phyloP scores from a whole-genome alignment of 208 protist species.

The Trypanosoma cruzi region DNA sequence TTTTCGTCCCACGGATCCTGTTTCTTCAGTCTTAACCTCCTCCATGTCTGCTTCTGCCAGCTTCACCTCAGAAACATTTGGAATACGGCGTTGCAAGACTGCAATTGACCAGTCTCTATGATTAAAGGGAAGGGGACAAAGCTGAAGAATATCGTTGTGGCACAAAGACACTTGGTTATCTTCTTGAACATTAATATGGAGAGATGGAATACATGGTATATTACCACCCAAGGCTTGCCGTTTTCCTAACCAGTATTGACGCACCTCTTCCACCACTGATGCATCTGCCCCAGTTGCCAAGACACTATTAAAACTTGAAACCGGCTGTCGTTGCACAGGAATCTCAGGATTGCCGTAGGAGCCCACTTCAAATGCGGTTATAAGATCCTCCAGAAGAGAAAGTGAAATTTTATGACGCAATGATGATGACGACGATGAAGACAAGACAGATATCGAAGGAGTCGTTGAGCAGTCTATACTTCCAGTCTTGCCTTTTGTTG shows the following conservation, averaged over 20 bases:
- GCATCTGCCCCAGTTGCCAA: slow-evolving; percentile 25
- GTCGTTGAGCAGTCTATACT: slow-evolving; percentile 24
- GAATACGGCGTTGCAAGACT: slow-evolving; percentile 33
- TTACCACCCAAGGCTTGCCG: slow-evolving; percentile 47
- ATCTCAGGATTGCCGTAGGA: slow-evolving; percentile 45
- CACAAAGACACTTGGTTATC: slow-evolving; percentile 63
- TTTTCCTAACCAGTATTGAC: slow-evolving; percentile 76
- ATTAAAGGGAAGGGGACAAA: slow-evolving; percentile 87
- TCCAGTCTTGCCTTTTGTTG: slow-evolving; percentile 50
- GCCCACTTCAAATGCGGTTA: slow-evolving; percentile 65
- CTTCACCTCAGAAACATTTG: not conserved
- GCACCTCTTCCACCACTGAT: slow-evolving; percentile 52
- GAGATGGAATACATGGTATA: slow-evolving; percentile 59
- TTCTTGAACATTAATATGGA: slow-evolving; percentile 57
- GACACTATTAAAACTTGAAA: slow-evolving; percentile 29
- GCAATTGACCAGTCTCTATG: slow-evolving; percentile 69
- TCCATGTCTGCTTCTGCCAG: not conserved
- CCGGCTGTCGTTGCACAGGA: slow-evolving; percentile 43
- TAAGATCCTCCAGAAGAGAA: slow-evolving; percentile 54
- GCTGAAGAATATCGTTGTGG: slow-evolving; percentile 52
- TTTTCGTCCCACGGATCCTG: slow-evolving; percentile 9
- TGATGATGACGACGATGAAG: slow-evolving; percentile 2
- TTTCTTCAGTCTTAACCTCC: not conserved
- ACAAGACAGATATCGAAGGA: slow-evolving; percentile 12
- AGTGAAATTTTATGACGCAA: slow-evolving; percentile 20